These are phyloP conservation scores for Ophiostoma populinum DNA, from an alignment of 2,329 filamentous ascomycete species.

Conservation along the genomic window DNA sequence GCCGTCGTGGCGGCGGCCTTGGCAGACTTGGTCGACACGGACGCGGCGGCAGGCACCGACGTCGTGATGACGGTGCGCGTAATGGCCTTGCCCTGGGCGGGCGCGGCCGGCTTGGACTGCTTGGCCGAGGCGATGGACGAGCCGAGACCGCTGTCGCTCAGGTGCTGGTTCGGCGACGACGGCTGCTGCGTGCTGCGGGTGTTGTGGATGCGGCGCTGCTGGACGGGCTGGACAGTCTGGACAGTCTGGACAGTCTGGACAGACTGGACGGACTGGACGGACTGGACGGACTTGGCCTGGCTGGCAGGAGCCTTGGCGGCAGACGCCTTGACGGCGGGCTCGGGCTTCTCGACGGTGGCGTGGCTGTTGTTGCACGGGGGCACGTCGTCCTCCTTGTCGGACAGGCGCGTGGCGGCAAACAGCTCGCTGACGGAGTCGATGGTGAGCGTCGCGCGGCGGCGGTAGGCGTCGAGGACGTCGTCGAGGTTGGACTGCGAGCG, in stretches of 20 bases:
- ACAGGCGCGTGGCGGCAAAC: slow-evolving; percentile 22
- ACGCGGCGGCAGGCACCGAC: slow-evolving; percentile 22
- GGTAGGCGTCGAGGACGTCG: slow-evolving; percentile 52
- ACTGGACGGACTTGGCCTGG: slow-evolving; percentile 31
- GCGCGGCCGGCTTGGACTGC: slow-evolving; percentile 17
- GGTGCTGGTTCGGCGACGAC: too few species aligned
- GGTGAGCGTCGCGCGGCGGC: slow-evolving; percentile 50
- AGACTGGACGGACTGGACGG: slow-evolving; percentile 23
- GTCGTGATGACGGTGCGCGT: too few species aligned
- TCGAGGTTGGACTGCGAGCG: slow-evolving; percentile 55
- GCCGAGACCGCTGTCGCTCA: slow-evolving; percentile 77
- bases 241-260: slow-evolving; percentile 34
- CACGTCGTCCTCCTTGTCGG: slow-evolving; percentile 19
- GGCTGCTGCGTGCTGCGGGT: slow-evolving; percentile 19
- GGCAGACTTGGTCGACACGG: not conserved
- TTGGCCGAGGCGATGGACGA: slow-evolving; percentile 54
- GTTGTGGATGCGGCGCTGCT: slow-evolving; percentile 34
- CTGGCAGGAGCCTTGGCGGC: slow-evolving; percentile 43
- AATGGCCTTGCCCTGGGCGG: slow-evolving; percentile 34
- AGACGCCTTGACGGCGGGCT: slow-evolving; percentile 34
- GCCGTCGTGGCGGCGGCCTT: slow-evolving; percentile 23
- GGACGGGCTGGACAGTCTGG: slow-evolving; percentile 24
- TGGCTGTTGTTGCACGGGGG: not conserved
- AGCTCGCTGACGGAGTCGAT: slow-evolving; percentile 45
- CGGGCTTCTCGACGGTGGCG: slow-evolving; percentile 13